Conservation (phyloP, 2,329 filamentous ascomycete genomes). For the Ophiosphaerella narmari region DNA sequence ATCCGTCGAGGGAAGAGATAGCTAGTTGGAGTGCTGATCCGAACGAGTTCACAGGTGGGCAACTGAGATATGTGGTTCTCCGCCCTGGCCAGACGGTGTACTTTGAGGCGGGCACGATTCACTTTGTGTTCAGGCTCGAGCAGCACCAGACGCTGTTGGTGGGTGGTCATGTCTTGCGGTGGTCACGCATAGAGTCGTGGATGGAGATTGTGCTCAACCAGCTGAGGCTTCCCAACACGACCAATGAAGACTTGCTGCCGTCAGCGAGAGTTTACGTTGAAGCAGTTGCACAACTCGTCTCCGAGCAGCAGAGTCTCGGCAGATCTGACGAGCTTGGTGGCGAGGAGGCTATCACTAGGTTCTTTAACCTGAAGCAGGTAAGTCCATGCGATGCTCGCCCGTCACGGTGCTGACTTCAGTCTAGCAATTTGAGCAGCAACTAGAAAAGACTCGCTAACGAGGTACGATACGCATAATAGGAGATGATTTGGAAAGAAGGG, state of each 20-base stretch:
- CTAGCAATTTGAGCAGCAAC: constrained; percentile 5
- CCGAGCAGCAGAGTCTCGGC: constrained; percentile 5
- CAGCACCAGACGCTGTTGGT: constrained; percentile 11
- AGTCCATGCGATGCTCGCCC: constrained; percentile 3
- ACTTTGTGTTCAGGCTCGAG: too few species aligned
- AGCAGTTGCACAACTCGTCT: constrained; percentile 11
- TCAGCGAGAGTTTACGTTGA: constrained; percentile 13
- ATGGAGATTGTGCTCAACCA: constrained; percentile 15
- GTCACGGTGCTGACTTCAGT: constrained; percentile 1
- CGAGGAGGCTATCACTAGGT: constrained; percentile 10
- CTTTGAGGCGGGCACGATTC: too few species aligned
- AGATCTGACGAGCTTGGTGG: constrained; percentile 11
- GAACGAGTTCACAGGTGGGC: constrained; percentile 7
- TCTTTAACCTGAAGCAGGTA: constrained; percentile 15
- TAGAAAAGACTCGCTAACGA: not conserved
- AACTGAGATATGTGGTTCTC: constrained; percentile 16
- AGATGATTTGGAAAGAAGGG: too few species aligned
- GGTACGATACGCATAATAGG: too few species aligned
- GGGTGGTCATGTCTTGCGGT: constrained; percentile 15
- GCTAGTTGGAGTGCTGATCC: constrained; percentile 8
- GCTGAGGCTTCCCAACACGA: constrained; percentile 13
- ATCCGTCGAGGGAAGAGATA: constrained; percentile 9
- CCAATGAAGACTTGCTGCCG: constrained; percentile 13
- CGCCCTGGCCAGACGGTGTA: constrained; percentile 14
- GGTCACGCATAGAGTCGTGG: constrained; percentile 15